phyloP scores from a whole-genome alignment of 2,329 filamentous ascomycete genomes.

The Exophiala lecanii-corni region DNA sequence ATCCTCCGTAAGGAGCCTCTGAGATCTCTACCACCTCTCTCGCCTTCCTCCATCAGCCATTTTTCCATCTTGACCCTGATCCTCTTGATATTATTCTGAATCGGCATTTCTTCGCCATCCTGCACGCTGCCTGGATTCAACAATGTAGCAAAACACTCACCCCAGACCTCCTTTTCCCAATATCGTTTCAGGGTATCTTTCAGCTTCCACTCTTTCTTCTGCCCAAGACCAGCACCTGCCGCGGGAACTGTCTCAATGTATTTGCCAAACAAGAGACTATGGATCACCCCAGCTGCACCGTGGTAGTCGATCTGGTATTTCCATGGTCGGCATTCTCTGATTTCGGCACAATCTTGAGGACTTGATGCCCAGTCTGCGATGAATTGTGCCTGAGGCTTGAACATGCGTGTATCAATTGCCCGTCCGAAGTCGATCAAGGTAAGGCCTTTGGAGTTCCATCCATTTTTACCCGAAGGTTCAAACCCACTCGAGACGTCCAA shows the following conservation, averaged over 20 bases:
- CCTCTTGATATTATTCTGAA: constrained; percentile 40
- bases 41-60: constrained; percentile 25
- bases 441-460: constrained; percentile 77
- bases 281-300: constrained; percentile 80
- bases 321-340: constrained; percentile 90
- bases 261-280: constrained; percentile 85
- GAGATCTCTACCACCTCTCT: constrained; percentile 24
- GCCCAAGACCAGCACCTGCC: constrained; percentile 18
- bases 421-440: constrained; percentile 92
- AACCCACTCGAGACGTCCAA: constrained; percentile 58
- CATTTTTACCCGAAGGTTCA: constrained; percentile 65
- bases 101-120: constrained; percentile 67
- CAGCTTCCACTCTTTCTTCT: constrained; percentile 68
- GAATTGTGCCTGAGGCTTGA: constrained; percentile 73
- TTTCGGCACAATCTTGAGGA: constrained; percentile 86
- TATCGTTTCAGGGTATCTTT: constrained; percentile 85
- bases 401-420: constrained; percentile 87
- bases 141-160: constrained; percentile 73
- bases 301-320: constrained; percentile 98
- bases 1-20: constrained; percentile 22
- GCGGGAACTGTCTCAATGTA: constrained; percentile 73
- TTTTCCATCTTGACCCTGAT: constrained; percentile 23
- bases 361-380: constrained; percentile 92
- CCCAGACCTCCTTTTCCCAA: constrained; percentile 94
- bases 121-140: constrained; percentile 68